A percentile compares a stretch with the other conserved stretches of the same genome.
phyloP scores from a whole-genome alignment of 2,329 filamentous ascomycete species.

The Venturia oleaginea region DNA sequence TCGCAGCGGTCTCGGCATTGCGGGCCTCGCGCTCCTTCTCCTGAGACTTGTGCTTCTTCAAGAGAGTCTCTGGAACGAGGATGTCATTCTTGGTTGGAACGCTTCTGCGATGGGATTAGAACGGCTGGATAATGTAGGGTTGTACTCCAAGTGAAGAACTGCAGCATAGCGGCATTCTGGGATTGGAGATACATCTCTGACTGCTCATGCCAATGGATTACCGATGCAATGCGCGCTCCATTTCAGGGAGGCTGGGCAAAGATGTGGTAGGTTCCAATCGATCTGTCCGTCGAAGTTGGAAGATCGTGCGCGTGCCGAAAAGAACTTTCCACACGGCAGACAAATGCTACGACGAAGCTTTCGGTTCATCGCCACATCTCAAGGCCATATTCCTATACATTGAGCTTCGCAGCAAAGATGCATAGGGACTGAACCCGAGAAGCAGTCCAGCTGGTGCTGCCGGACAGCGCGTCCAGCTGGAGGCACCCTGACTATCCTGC shows the following conservation, averaged over 20 bases:
- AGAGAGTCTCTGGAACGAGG: slow-evolving; percentile 95
- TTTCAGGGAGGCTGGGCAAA: slow-evolving; percentile 1
- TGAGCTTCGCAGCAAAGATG: slow-evolving; percentile 35
- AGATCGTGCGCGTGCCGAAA: neutral
- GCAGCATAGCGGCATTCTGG: slow-evolving; percentile 92
- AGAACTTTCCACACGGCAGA: slow-evolving; percentile 41
- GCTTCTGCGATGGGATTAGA: slow-evolving; percentile 62
- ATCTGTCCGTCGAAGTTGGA: neutral
- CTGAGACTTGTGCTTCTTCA: slow-evolving; percentile 99
- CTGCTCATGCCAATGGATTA: neutral
- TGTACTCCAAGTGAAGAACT: slow-evolving; percentile 85
- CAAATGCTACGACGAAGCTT: slow-evolving; percentile 67
- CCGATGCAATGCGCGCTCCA: neutral
- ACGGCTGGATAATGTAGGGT: slow-evolving; percentile 65
- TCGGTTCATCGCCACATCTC: slow-evolving; percentile 72
- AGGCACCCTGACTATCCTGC: slow-evolving; percentile 59
- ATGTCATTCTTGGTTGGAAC: slow-evolving; percentile 93
- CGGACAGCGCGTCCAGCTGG: slow-evolving; percentile 57
- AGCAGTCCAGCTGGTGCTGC: slow-evolving; percentile 72
- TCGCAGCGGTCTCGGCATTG: slow-evolving; percentile 69
- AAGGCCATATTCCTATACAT: slow-evolving; percentile 51
- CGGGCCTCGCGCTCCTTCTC: slow-evolving; percentile 96
- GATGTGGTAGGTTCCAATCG: neutral
- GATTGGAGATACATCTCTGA: slow-evolving; percentile 43
- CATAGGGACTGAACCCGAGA: slow-evolving; percentile 50